Percentiles rank a stretch among this genome's conserved stretches.
Conservation (phyloP, 805 yeast species). For the Zygoascus flipseniorum region DNA sequence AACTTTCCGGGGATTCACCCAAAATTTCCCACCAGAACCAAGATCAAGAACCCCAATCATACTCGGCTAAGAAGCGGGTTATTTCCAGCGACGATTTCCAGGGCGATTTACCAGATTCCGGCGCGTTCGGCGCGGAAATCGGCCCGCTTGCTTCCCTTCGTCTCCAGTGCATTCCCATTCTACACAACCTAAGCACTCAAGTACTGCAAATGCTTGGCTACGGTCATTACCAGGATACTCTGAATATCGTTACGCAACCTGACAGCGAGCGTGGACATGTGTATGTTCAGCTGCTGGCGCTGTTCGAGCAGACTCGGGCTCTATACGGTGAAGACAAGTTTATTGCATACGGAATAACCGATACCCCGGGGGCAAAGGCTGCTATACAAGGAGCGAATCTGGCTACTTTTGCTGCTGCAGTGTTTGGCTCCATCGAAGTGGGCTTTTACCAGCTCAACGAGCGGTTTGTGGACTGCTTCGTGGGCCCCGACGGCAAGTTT, state of each 20-base stretch:
- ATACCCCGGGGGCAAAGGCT: constrained; percentile 33
- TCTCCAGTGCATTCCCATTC: constrained; percentile 42
- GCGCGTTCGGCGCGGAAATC: not conserved
- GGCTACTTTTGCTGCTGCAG: constrained; percentile 81
- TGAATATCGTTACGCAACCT: constrained; percentile 57
- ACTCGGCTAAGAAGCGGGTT: not conserved
- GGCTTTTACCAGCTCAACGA: constrained; percentile 85
- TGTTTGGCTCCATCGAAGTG: constrained; percentile 73
- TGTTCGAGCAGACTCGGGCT: constrained; percentile 69
- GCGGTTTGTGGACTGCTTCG: constrained; percentile 76
- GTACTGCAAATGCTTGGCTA: constrained; percentile 61
- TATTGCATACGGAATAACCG: constrained; percentile 29
- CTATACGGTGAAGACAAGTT: constrained; percentile 68
- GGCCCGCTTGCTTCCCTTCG: not conserved
- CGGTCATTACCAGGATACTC: constrained; percentile 68
- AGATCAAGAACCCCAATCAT: not conserved
- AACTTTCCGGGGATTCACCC: not conserved
- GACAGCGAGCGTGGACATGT: constrained; percentile 54
- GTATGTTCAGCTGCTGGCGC: constrained; percentile 58
- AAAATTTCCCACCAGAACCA: not conserved
- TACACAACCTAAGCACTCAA: constrained; percentile 79
- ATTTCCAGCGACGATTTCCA: not conserved
- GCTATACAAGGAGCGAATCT: constrained; percentile 78
- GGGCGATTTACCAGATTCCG: not conserved
- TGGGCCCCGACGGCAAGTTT: constrained; percentile 60